A percentile compares a stretch with the other conserved stretches of the same genome.
These are phyloP conservation scores for Trichopus zeylanicus DNA, from an alignment of 116 monocot species.

Conservation along the genomic window DNA sequence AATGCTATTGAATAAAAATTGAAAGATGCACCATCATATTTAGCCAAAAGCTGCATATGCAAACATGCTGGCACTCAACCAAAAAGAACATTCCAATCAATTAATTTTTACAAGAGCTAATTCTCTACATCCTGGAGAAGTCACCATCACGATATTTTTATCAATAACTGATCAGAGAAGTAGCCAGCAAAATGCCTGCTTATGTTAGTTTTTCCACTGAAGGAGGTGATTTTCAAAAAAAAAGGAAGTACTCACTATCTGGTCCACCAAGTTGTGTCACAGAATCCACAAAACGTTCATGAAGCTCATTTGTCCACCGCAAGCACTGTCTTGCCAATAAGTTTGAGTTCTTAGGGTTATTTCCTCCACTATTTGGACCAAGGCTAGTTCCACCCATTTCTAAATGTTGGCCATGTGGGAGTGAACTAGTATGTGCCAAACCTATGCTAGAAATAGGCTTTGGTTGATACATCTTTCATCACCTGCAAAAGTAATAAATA, in stretches of 20 bases:
- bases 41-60: no score
- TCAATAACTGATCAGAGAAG: no score
- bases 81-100: no score
- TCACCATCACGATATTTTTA: no score
- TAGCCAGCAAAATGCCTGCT: no score
- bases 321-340: slow-evolving; percentile 55
- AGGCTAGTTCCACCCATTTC: slow-evolving; percentile 25
- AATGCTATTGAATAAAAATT: no score
- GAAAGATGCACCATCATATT: no score
- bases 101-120: no score
- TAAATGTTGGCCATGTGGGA: slow-evolving; percentile 16
- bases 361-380: slow-evolving; percentile 17
- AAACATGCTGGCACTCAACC: no score
- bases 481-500: background rate
- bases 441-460: slow-evolving; percentile 21
- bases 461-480: slow-evolving; percentile 35
- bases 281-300: slow-evolving; percentile 85
- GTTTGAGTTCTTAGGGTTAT: slow-evolving; percentile 17
- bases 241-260: slow-evolving; percentile 49
- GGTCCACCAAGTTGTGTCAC: slow-evolving; percentile 82
- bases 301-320: slow-evolving; percentile 79
- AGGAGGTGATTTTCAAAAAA: no score
- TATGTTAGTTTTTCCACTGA: no score
- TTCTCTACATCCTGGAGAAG: no score
- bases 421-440: slow-evolving; percentile 7